These are phyloP conservation scores for Brassica juncea DNA, from an alignment of 345 rosid species.

Conservation along the genomic window DNA sequence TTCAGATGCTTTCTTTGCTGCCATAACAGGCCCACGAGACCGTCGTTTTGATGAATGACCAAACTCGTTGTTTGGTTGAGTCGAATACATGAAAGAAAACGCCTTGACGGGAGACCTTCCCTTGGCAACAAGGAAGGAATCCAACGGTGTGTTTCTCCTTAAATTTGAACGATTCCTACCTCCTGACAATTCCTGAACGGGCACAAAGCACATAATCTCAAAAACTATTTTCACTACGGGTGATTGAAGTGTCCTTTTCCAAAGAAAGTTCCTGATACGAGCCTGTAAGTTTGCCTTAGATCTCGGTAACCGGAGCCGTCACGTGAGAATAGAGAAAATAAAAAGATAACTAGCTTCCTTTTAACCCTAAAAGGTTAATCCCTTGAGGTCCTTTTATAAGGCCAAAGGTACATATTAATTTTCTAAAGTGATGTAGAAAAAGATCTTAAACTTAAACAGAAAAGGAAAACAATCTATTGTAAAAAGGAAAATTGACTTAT, in stretches of 20 bases:
- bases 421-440: background rate
- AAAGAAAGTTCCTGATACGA: background rate
- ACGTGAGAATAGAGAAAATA: background rate
- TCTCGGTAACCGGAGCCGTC: background rate
- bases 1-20: conserved; percentile 78
- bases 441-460: too few relatives aligned
- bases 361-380: background rate
- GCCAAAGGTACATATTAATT: background rate
- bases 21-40: conserved; percentile 93
- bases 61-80: conserved; percentile 46
- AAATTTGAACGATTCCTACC: conserved; percentile 48
- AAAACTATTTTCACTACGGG: background rate
- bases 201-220: conserved; percentile 19
- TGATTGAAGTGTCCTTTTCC: background rate
- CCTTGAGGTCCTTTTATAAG: background rate
- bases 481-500: too few relatives aligned
- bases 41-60: conserved; percentile 67
- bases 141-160: conserved; percentile 46
- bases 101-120: conserved; percentile 49
- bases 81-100: conserved; percentile 55
- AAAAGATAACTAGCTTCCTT: background rate
- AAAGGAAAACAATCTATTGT: too few relatives aligned
- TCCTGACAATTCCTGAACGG: conserved; percentile 55
- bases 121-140: conserved; percentile 46
- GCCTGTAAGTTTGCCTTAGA: background rate